A percentile compares a stretch with the other conserved stretches of the same genome.
These are phyloP conservation scores for Ascochyta lentis DNA, from an alignment of 2,329 filamentous ascomycete species.

Conservation along the genomic window DNA sequence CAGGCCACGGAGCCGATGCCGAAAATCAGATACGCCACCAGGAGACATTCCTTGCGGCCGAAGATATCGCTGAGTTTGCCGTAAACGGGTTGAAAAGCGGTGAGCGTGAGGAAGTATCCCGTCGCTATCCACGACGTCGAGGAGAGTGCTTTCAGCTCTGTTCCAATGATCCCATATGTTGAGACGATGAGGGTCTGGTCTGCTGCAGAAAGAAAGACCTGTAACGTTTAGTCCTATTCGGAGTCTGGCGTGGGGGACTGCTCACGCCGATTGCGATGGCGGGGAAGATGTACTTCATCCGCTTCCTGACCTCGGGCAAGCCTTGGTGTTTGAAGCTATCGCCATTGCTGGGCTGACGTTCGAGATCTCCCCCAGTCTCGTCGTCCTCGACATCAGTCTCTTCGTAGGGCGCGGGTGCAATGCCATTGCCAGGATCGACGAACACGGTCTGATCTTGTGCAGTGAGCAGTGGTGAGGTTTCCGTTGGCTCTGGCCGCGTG, in stretches of 20 bases:
- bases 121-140: slow-evolving; percentile 76
- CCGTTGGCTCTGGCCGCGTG: slow-evolving; percentile 27
- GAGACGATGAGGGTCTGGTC: slow-evolving; percentile 80
- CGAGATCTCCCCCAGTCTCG: slow-evolving; percentile 42
- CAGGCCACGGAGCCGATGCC: slow-evolving; percentile 69
- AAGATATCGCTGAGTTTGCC: slow-evolving; percentile 76
- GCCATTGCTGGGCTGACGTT: slow-evolving; percentile 43
- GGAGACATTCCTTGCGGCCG: slow-evolving; percentile 69
- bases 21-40: slow-evolving; percentile 70
- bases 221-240: slow-evolving; percentile 1
- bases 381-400: slow-evolving; percentile 14
- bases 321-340: slow-evolving; percentile 51
- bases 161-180: slow-evolving; percentile 80
- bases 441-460: slow-evolving; percentile 18
- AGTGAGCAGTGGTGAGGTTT: slow-evolving; percentile 56
- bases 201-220: slow-evolving; percentile 74
- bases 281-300: slow-evolving; percentile 65
- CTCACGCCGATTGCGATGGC: slow-evolving; percentile 68
- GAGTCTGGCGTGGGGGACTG: not conserved
- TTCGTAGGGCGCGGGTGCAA: slow-evolving; percentile 29
- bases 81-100: slow-evolving; percentile 77
- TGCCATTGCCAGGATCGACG: slow-evolving; percentile 34
- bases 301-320: slow-evolving; percentile 57
- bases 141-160: slow-evolving; percentile 75
- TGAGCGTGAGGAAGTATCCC: slow-evolving; percentile 75